Evolutionary conservation across 1,139 yeast genomes (phyloP).

Genomic region (Ashbya aceris): DNA sequence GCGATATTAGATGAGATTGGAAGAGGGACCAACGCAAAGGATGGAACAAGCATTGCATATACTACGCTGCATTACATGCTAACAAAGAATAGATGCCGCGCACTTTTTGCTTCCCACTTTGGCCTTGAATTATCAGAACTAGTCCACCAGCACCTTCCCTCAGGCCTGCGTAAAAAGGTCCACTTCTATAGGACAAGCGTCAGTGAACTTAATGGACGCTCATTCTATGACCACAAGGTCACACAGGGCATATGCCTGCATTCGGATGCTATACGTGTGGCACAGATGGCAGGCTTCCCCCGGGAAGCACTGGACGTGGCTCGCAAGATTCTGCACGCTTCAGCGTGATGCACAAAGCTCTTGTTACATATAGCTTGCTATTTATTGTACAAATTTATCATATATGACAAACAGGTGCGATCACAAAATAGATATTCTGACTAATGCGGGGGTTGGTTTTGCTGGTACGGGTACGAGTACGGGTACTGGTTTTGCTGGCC

Average conservation of each 20-base stretch:
- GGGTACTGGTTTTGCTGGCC: slow-evolving; percentile 7
- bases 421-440: neutral
- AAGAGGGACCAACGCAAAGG: slow-evolving; percentile 83
- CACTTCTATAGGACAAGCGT: slow-evolving; percentile 44
- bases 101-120: slow-evolving; percentile 90
- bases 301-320: slow-evolving; percentile 46
- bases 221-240: slow-evolving; percentile 54
- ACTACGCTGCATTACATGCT: slow-evolving; percentile 60
- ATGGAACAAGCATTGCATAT: slow-evolving; percentile 85
- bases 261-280: slow-evolving; percentile 82
- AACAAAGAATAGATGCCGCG: slow-evolving; percentile 52
- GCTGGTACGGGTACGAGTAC: slow-evolving; percentile 1
- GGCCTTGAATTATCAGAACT: slow-evolving; percentile 54
- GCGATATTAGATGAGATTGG: slow-evolving; percentile 96
- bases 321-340: slow-evolving; percentile 11
- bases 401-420: neutral
- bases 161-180: slow-evolving; percentile 31
- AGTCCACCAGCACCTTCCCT: slow-evolving; percentile 27
- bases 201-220: slow-evolving; percentile 31
- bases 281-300: slow-evolving; percentile 80
- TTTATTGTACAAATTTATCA: neutral
- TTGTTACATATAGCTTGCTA: neutral
- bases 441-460: neutral
- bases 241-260: slow-evolving; percentile 63
- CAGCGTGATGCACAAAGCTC: too few species aligned